Evolutionary conservation across 176 grass and related monocot genomes (phyloP), one percentile per base, ranked within the genome.

Genomic region (Rhynchospora tenuis): DNA sequence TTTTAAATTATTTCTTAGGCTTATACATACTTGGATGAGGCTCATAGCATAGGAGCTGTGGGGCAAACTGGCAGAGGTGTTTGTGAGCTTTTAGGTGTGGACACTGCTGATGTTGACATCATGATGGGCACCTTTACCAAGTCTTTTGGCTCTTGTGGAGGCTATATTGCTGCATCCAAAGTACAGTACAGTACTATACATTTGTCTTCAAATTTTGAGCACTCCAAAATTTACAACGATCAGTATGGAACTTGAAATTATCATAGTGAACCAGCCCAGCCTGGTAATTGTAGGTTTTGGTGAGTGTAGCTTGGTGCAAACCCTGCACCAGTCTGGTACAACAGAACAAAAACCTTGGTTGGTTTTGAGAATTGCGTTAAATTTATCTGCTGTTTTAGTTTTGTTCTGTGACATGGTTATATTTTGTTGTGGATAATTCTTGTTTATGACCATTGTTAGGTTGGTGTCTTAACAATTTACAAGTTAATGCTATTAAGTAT

Each of bases 111-210:
- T 87, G 75, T 98, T 11, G 95, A 98, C 67, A 93, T 98, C 80
- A 94, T 98, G 95, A 98, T 94, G 95, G 90, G 95, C 73, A 94
- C 95, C 81, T 98, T 98, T 89, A 98, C 95, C 16, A 98, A 98
- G 81, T 94, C 92, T 79, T 98, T 98, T 81, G 92, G 95, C 59
- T 98, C 92, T 6, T 94, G 95, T 1, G 92, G 95, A 83, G 95
- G 95, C 42, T 98, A 98, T 57, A 93, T 93, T 85, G 89, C 95
- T 81, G 92, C 95, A 84, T 94, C 95, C 85, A 90, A 94, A 77
- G 95, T 97, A 83, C 33, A 38, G 80, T 86, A 68, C 48, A 42
- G 68, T 77, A n/a, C 26, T 56, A 27, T 28, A 28, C 5, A 15
- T 17, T 54, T 29, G 22, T 76, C 23, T 76, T 38, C 12, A 75